phyloP scores from a whole-genome alignment of 208 protist genomes.

The Trypanosoma grayi region DNA sequence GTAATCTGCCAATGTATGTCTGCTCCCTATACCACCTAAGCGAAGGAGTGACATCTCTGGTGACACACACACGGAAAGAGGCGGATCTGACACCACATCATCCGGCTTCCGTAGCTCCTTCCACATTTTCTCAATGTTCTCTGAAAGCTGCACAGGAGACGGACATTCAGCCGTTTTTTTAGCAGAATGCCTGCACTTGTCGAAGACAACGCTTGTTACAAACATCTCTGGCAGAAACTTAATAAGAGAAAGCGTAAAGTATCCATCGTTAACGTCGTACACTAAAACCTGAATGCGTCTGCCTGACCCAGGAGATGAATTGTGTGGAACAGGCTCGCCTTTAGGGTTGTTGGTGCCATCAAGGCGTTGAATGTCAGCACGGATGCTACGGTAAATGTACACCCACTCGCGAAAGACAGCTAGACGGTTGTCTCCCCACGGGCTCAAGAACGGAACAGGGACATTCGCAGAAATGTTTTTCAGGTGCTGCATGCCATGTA shows the following conservation, averaged over 20 bases:
- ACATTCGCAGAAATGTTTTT: conserved; percentile 3
- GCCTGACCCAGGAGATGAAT: not conserved
- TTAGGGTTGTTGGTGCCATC: not conserved
- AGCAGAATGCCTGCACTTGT: not conserved
- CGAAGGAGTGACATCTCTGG: not conserved
- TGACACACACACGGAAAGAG: conserved; percentile 1
- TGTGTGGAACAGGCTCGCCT: too few species aligned
- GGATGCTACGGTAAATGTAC: conserved; percentile 33
- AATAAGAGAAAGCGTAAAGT: conserved; percentile 20
- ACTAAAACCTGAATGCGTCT: conserved; percentile 1
- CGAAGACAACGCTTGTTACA: conserved; percentile 8
- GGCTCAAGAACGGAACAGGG: conserved; percentile 32
- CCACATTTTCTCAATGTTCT: conserved; percentile 8
- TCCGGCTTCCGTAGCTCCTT: not conserved
- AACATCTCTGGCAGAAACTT: conserved; percentile 13
- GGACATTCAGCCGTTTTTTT: not conserved
- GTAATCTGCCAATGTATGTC: conserved; percentile 8
- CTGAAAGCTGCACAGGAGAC: not conserved
- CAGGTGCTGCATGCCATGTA: conserved; percentile 4
- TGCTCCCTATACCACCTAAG: not conserved
- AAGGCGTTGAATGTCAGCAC: not conserved
- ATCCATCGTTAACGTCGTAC: conserved; percentile 22
- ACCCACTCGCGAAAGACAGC: conserved; percentile 30
- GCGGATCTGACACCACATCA: not conserved
- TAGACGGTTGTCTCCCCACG: conserved; percentile 27